Conservation (phyloP, 352 stramenopile species). For the Pythium periplocum region DNA sequence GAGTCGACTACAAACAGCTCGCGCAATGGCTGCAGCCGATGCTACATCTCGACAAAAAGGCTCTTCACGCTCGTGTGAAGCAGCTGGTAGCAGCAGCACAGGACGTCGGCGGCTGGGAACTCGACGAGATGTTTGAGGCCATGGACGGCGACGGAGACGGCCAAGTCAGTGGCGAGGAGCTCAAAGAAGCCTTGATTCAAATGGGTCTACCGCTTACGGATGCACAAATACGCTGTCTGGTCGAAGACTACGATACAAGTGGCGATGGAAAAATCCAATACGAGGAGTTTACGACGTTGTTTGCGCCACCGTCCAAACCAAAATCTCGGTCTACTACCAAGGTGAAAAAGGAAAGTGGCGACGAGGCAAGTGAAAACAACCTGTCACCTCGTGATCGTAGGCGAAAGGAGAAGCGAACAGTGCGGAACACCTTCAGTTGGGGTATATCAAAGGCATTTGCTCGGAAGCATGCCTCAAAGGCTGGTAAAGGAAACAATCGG, state of each 20-base stretch:
- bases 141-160: constrained; percentile 59
- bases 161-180: constrained; percentile 38
- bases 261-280: constrained; percentile 63
- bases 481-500: neutral
- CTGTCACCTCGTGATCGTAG: no score
- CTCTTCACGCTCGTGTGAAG: constrained; percentile 47
- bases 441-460: constrained; percentile 66
- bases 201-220: constrained; percentile 69
- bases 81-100: constrained; percentile 32
- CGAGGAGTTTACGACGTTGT: constrained; percentile 48
- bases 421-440: constrained; percentile 70
- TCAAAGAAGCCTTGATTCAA: constrained; percentile 51
- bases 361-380: no score
- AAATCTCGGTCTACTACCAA: neutral
- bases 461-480: constrained; percentile 32
- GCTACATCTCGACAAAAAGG: constrained; percentile 52
- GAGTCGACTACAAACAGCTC: constrained; percentile 68
- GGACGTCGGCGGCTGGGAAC: constrained; percentile 34
- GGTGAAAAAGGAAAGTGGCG: no score
- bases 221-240: constrained; percentile 50
- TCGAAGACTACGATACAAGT: constrained; percentile 57
- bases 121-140: constrained; percentile 49
- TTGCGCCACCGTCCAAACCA: constrained; percentile 14
- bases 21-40: constrained; percentile 60
- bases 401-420: constrained; percentile 33